Evolutionary conservation across 345 rosid species (phyloP).

Genomic region (Dimocarpus longan): DNA sequence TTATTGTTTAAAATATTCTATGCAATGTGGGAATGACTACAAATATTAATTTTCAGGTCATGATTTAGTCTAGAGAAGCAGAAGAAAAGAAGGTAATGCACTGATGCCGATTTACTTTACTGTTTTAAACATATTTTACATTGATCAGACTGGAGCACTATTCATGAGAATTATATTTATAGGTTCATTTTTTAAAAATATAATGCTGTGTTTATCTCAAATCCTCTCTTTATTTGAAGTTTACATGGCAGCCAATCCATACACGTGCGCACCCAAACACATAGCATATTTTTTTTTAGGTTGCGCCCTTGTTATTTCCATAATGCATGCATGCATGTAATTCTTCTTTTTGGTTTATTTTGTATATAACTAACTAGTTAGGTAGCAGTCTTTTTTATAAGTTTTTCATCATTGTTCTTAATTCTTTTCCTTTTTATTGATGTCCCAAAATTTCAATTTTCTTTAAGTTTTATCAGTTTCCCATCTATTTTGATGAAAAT

Average conservation of each 20-base stretch:
- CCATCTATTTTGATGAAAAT: not conserved
- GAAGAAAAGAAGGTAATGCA: not conserved
- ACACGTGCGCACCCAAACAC: not conserved
- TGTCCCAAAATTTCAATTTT: not conserved
- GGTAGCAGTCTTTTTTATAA: not conserved
- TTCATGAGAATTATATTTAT: no score
- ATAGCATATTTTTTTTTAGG: not conserved
- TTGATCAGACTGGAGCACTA: not conserved
- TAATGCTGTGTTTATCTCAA: not conserved
- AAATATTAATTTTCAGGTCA: not conserved
- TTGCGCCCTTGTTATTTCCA: not conserved
- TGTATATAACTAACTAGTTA: not conserved
- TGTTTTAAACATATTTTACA: not conserved
- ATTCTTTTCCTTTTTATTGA: not conserved
- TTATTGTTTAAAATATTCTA: conserved; percentile 17
- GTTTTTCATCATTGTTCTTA: not conserved
- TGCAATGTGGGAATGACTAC: not conserved
- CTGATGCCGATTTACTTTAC: not conserved
- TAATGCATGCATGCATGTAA: conserved; percentile 11
- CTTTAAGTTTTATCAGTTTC: not conserved
- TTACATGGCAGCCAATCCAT: not conserved
- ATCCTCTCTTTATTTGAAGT: not conserved
- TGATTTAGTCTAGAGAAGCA: not conserved
- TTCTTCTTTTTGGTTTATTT: conserved; percentile 1
- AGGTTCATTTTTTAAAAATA: no score